Evolutionary conservation across 768 basidiomycete genomes (phyloP), one percentile per base, ranked within the genome.

Genomic region (Trametes gibbosa): DNA sequence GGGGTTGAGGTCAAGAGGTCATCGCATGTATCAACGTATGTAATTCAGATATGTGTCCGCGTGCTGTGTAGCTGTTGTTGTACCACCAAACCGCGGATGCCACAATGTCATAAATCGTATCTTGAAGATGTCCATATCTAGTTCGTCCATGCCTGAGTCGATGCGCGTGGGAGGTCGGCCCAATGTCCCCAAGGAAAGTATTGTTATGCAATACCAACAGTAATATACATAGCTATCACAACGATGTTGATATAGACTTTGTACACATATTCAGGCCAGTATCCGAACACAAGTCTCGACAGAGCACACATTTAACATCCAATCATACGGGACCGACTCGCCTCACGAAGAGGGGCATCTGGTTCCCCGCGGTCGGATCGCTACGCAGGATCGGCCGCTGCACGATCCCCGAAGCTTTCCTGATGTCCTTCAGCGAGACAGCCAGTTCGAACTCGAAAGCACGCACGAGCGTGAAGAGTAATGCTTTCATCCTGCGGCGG

Each of bases 391-490:
- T 7, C 3, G 70, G 70, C 2, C 69, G 64, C 58, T 66, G 67
- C 3, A 70, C 67, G 47, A 69, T 53, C 10, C 19, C 41, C 4
- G 53, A n/a, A 34, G 58, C 61, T 53, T 56, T 62, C 27, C 43
- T 49, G 50, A 75, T 58, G 12, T 67, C 64, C 12, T 64, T 59
- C 2, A 63, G 42, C 1, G 69, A 62, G 17, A 71, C 67, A 1
- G 69, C 70, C 14, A 73, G 62, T 54, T 69, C 68, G 63, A 72
- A 73, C 50, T 67, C 63, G 48, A 75, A 72, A 10, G 68, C 51
- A 4, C 72, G 69, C 17, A 74, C 50, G 7, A 75, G 66, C 9
- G 66, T 62, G 58, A 69, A 75, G 2, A 75, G n/a, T 12, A 74
- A 57, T 17, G 70, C 71, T 54, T 75, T 75, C 66, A 71, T 72